Conservation (phyloP, 2,329 filamentous ascomycete genomes). For the Pseudocercospora crystallina region DNA sequence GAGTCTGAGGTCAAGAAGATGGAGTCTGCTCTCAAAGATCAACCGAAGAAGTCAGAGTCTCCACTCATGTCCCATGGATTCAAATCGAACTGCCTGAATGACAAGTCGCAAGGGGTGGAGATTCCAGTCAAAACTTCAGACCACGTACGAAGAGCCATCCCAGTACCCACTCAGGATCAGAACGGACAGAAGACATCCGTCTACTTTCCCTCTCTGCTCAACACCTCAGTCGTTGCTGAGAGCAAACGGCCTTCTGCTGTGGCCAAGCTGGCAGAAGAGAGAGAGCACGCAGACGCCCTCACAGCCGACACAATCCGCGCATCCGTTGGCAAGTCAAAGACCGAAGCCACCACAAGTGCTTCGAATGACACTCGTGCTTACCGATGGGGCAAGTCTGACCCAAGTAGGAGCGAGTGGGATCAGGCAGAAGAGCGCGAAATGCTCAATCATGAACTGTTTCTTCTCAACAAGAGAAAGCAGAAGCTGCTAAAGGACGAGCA, state of each 20-base stretch:
- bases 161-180: conserved; percentile 21
- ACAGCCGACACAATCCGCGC: conserved; percentile 45
- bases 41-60: conserved; percentile 10
- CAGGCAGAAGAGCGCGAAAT: conserved; percentile 23
- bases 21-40: conserved; percentile 14
- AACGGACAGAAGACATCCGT: conserved; percentile 19
- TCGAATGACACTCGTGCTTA: conserved; percentile 6
- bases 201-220: conserved; percentile 30
- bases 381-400: conserved; percentile 19
- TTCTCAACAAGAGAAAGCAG: conserved; percentile 13
- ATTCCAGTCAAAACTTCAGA: conserved; percentile 19
- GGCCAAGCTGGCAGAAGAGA: conserved; percentile 33
- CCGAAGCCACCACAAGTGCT: conserved; percentile 4
- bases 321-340: conserved; percentile 39
- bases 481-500: conserved; percentile 19
- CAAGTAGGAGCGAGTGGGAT: conserved; percentile 23
- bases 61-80: conserved; percentile 18
- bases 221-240: conserved; percentile 18
- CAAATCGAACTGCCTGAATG: conserved; percentile 7
- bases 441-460: conserved; percentile 20
- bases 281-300: conserved; percentile 42
- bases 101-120: conserved; percentile 10
- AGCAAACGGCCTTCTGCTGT: conserved; percentile 29
- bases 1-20: conserved; percentile 13
- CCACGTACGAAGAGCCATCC: conserved; percentile 16